phyloP scores from a whole-genome alignment of 129 eudicot genomes.

The Flaveria linearis region DNA sequence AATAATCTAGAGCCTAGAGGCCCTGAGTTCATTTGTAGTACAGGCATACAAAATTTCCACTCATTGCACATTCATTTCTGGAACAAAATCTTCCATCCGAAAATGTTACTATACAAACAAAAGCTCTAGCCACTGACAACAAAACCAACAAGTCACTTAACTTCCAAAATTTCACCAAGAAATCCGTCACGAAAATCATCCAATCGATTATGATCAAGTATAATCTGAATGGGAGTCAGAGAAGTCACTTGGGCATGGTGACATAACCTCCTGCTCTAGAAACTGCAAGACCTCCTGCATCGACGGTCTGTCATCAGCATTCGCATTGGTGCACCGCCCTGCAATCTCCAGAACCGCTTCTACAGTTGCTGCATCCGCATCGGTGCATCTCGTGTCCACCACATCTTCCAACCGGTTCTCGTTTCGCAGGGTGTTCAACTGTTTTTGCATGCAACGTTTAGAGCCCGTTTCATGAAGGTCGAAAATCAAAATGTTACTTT shows the following conservation, averaged over 20 bases:
- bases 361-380: constrained; percentile 66
- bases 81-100: constrained; percentile 23
- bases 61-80: constrained; percentile 14
- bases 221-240: constrained; percentile 97
- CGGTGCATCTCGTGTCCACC: constrained; percentile 66
- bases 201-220: constrained; percentile 39
- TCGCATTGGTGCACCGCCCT: constrained; percentile 80
- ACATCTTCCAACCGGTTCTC: constrained; percentile 70
- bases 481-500: not conserved
- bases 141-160: constrained; percentile 9
- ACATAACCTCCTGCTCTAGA: constrained; percentile 92
- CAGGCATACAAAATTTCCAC: constrained; percentile 2
- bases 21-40: too few relatives aligned
- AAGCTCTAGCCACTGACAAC: constrained; percentile 12
- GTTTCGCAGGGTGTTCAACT: constrained; percentile 74
- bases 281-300: constrained; percentile 88
- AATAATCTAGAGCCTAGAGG: too few relatives aligned
- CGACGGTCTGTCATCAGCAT: constrained; percentile 73
- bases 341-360: constrained; percentile 91
- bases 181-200: constrained; percentile 3
- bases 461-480: not conserved
- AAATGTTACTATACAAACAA: constrained; percentile 33
- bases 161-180: constrained; percentile 26
- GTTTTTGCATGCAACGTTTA: constrained; percentile 8
- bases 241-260: constrained; percentile 93